Evolutionary conservation across 2,329 filamentous ascomycete genomes (phyloP).

Genomic region (Aureobasidium musti): DNA sequence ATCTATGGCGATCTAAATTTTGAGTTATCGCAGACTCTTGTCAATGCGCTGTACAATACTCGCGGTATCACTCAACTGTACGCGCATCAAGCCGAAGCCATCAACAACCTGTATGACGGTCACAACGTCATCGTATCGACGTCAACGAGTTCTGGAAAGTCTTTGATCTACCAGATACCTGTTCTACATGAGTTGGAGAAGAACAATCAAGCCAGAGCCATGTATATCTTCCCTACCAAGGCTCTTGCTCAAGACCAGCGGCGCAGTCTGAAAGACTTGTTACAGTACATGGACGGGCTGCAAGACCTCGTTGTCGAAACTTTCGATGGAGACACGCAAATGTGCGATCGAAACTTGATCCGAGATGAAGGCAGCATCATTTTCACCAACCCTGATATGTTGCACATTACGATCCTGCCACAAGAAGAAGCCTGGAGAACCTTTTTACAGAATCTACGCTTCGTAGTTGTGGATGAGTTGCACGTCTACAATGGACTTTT

Average conservation of each 20-base stretch:
- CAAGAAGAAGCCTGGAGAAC: slow-evolving; percentile 87
- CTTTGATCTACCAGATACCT: slow-evolving; percentile 94
- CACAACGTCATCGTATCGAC: slow-evolving; percentile 90
- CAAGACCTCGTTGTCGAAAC: slow-evolving; percentile 81
- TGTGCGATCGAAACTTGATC: slow-evolving; percentile 74
- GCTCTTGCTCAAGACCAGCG: slow-evolving; percentile 93
- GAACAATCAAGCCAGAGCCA: slow-evolving; percentile 74
- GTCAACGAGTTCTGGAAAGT: slow-evolving; percentile 95
- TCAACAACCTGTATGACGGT: slow-evolving; percentile 81
- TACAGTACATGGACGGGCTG: slow-evolving; percentile 76
- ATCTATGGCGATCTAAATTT: slow-evolving; percentile 84
- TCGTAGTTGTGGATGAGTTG: slow-evolving; percentile 80
- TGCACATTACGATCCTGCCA: slow-evolving; percentile 89
- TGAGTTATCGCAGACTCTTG: slow-evolving; percentile 80
- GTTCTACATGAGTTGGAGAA: slow-evolving; percentile 83
- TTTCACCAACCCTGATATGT: slow-evolving; percentile 98
- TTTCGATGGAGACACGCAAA: slow-evolving; percentile 92
- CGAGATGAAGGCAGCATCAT: slow-evolving; percentile 88
- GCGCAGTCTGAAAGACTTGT: slow-evolving; percentile 80
- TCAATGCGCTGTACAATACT: slow-evolving; percentile 95
- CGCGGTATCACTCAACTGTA: slow-evolving; percentile 84
- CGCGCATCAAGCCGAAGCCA: slow-evolving; percentile 88
- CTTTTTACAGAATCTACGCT: slow-evolving; percentile 85
- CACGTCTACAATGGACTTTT: slow-evolving; percentile 97
- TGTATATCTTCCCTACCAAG: slow-evolving; percentile 99